phyloP scores from a whole-genome alignment of 495 filamentous ascomycete species.

The Aspergillus carlsbadensis region DNA sequence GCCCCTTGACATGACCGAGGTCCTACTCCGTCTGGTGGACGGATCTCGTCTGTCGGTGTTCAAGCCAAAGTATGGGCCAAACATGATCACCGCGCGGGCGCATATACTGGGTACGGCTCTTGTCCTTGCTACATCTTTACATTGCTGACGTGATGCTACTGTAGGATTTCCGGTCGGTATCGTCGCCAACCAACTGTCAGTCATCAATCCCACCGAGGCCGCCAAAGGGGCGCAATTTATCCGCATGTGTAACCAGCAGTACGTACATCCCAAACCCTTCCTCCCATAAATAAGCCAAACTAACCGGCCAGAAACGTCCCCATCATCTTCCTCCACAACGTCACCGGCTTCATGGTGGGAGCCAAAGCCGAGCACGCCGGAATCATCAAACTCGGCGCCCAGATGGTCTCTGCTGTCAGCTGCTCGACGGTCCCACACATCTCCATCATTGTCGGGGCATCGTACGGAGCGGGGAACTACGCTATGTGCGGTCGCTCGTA shows the following conservation, averaged over 20 bases:
- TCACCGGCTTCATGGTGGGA: constrained; percentile 38
- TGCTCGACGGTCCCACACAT: constrained; percentile 33
- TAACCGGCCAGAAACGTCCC: constrained; percentile 17
- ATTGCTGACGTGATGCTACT: not conserved
- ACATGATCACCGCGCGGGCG: constrained; percentile 31
- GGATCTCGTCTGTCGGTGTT: constrained; percentile 27
- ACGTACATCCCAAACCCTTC: not conserved
- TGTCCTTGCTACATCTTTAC: not conserved
- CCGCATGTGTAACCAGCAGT: constrained; percentile 32
- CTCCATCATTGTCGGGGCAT: constrained; percentile 32
- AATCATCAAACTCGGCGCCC: constrained; percentile 33
- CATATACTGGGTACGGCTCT: constrained; percentile 27
- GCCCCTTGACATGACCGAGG: no score
- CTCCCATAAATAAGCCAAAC: not conserved
- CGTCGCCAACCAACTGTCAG: constrained; percentile 30
- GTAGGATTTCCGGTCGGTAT: constrained; percentile 31
- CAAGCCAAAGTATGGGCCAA: constrained; percentile 31
- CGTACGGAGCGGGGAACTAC: constrained; percentile 36
- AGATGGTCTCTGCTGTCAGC: constrained; percentile 32
- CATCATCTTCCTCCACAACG: constrained; percentile 36
- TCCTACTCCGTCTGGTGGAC: constrained; percentile 4
- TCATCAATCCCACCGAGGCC: constrained; percentile 32
- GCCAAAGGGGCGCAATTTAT: constrained; percentile 31
- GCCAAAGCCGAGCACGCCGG: constrained; percentile 32
- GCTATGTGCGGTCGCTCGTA: constrained; percentile 36